These are phyloP conservation scores for Euclidium syriacum DNA, from an alignment of 345 rosid genomes.

Conservation along the genomic window DNA sequence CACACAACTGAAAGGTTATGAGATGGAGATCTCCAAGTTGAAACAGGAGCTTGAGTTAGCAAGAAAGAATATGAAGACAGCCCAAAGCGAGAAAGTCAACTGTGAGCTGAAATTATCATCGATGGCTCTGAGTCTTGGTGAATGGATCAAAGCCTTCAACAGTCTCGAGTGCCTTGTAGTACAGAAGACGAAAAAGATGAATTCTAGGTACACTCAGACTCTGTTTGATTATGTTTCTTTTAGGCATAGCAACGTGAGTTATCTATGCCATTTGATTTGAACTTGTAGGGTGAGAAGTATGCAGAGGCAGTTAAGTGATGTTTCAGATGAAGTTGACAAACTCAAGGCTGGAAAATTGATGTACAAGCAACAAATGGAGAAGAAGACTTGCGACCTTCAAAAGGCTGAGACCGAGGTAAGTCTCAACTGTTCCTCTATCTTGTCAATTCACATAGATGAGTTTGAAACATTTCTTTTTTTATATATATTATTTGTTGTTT, in stretches of 20 bases:
- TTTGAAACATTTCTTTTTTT: neutral
- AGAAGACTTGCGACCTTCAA: constrained; percentile 50
- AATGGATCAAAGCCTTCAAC: constrained; percentile 29
- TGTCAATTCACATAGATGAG: neutral
- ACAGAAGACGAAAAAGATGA: constrained; percentile 29
- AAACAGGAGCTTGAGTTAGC: constrained; percentile 35
- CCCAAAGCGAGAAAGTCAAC: constrained; percentile 36
- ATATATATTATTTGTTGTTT: neutral
- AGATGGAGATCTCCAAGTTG: constrained; percentile 30
- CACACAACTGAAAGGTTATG: constrained; percentile 32
- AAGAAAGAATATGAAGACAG: constrained; percentile 31
- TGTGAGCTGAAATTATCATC: constrained; percentile 25
- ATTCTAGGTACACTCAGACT: constrained; percentile 37
- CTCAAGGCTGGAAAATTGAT: constrained; percentile 35
- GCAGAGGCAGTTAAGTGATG: constrained; percentile 36
- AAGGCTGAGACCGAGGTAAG: constrained; percentile 91
- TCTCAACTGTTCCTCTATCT: neutral
- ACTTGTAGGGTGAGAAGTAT: constrained; percentile 48
- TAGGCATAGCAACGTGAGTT: neutral
- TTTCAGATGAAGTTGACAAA: constrained; percentile 34
- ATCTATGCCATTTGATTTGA: constrained; percentile 9
- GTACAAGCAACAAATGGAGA: constrained; percentile 55
- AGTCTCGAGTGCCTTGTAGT: constrained; percentile 38
- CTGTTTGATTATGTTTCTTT: neutral
- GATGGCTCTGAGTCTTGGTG: constrained; percentile 23